Conservation (phyloP, 495 filamentous ascomycete genomes). For the Neurospora africana region DNA sequence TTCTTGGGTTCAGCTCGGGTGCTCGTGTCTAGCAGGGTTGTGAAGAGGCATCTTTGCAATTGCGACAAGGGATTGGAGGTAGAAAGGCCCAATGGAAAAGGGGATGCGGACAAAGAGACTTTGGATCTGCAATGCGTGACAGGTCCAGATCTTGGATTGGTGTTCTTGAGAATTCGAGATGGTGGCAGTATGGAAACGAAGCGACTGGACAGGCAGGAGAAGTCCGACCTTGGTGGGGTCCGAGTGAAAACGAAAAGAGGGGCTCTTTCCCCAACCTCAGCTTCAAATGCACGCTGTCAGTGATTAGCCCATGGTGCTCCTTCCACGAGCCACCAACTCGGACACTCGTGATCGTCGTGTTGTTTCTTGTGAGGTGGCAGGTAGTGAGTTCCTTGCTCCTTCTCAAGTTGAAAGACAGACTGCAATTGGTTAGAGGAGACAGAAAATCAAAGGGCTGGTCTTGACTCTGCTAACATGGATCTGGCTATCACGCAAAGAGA, state of each 20-base stretch:
- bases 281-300: background rate
- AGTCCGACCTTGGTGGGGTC: background rate
- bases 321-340: background rate
- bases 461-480: background rate
- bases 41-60: background rate
- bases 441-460: background rate
- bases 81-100: background rate
- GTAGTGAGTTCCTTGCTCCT: background rate
- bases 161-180: background rate
- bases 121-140: background rate
- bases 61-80: background rate
- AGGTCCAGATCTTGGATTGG: background rate
- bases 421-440: background rate
- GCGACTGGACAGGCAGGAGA: background rate
- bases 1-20: background rate
- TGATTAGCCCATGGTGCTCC: background rate
- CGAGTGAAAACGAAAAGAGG: background rate
- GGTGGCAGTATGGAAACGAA: background rate
- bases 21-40: background rate
- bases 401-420: background rate
- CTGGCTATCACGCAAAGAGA: background rate
- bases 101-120: background rate
- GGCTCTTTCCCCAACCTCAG: background rate
- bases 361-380: background rate
- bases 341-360: background rate